Evolutionary conservation across 2,329 filamentous ascomycete species (phyloP).

Genomic region (Alternaria infectoria): DNA sequence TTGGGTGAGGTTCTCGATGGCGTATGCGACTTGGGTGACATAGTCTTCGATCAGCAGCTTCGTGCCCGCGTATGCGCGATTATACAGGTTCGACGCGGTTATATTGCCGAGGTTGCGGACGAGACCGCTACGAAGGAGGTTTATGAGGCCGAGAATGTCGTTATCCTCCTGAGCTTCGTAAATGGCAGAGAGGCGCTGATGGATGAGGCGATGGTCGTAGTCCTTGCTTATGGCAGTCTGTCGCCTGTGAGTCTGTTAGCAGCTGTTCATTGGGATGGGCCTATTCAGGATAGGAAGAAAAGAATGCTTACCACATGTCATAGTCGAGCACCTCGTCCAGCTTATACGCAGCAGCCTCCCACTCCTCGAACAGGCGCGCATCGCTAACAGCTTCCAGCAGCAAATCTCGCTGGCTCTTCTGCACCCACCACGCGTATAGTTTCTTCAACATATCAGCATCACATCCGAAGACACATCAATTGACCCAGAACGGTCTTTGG

Average conservation of each 20-base stretch:
- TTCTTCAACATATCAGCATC: constrained; percentile 59
- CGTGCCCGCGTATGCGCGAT: constrained; percentile 83
- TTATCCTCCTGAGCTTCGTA: constrained; percentile 71
- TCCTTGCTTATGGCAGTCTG: constrained; percentile 79
- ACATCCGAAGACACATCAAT: neutral
- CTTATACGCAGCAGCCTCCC: constrained; percentile 81
- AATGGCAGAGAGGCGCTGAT: constrained; percentile 74
- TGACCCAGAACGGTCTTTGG: neutral
- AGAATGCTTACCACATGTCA: constrained; percentile 71
- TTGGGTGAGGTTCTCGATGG: constrained; percentile 75
- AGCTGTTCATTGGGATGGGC: neutral
- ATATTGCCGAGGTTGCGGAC: constrained; percentile 92
- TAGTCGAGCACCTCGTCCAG: constrained; percentile 83
- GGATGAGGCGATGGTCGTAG: constrained; percentile 87
- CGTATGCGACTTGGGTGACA: constrained; percentile 80
- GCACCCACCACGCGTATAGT: constrained; percentile 70
- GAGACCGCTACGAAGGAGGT: constrained; percentile 76
- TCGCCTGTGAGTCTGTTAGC: constrained; percentile 63
- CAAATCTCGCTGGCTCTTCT: constrained; percentile 68
- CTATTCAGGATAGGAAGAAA: neutral
- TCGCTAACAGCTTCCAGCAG: constrained; percentile 70
- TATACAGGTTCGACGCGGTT: constrained; percentile 79
- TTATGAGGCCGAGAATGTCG: constrained; percentile 76
- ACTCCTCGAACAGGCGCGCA: constrained; percentile 79
- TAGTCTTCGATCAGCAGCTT: constrained; percentile 93